A percentile compares a stretch with the other conserved stretches of the same genome.
phyloP scores from a whole-genome alignment of 1,284 basidiomycete species.

The Cryptococcus wingfieldii region DNA sequence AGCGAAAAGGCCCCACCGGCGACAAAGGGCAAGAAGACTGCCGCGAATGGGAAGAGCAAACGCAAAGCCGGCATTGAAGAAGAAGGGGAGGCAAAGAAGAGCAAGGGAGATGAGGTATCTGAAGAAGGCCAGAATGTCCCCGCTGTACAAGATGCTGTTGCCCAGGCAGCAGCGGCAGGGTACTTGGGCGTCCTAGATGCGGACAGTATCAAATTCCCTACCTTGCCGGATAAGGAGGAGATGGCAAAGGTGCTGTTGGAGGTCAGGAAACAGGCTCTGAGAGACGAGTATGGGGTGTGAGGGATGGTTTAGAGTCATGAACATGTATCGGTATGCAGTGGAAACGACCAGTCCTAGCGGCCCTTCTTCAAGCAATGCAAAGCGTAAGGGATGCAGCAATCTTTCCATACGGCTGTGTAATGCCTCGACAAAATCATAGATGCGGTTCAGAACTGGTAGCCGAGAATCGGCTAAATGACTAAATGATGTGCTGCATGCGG shows the following conservation, averaged over 20 bases:
- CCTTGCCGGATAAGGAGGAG: slow-evolving; percentile 67
- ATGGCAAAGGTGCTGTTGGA: slow-evolving; percentile 73
- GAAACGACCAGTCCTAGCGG: not conserved
- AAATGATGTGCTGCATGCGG: no score
- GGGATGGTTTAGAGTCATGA: not conserved
- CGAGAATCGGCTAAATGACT: no score
- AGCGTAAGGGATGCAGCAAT: not conserved
- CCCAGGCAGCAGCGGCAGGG: slow-evolving; percentile 24
- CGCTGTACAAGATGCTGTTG: slow-evolving; percentile 14
- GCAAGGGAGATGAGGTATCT: slow-evolving; percentile 2
- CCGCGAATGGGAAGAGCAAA: slow-evolving; percentile 17
- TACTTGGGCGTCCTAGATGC: slow-evolving; percentile 71
- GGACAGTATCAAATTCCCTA: slow-evolving; percentile 68
- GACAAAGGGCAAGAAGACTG: not conserved
- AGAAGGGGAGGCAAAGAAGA: slow-evolving; percentile 12
- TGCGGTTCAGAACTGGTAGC: no score
- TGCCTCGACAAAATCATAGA: not conserved
- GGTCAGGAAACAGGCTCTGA: slow-evolving; percentile 72
- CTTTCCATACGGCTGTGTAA: no score
- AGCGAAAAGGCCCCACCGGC: not conserved
- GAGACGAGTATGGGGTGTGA: slow-evolving; percentile 65
- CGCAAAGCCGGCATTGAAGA: slow-evolving; percentile 24
- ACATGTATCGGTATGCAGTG: not conserved
- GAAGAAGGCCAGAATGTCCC: slow-evolving; percentile 11
- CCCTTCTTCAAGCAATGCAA: not conserved